These are phyloP conservation scores for Wickerhamiella sergipiensis DNA, from an alignment of 805 yeast species.

Conservation along the genomic window DNA sequence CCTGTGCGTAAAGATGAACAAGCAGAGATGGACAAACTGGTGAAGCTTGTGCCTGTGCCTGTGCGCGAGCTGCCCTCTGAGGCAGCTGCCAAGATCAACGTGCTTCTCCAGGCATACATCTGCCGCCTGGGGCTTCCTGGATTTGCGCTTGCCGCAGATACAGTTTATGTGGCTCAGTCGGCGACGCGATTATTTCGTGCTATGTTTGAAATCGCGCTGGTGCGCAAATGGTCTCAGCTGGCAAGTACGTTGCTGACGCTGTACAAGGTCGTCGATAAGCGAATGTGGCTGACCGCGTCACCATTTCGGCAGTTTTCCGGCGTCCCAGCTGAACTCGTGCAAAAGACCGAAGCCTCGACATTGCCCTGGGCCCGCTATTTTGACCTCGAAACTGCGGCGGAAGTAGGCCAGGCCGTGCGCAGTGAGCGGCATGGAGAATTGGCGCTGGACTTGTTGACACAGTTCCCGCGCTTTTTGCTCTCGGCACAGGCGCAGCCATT, in stretches of 20 bases:
- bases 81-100: slow-evolving; percentile 63
- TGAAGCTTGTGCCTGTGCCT: slow-evolving; percentile 76
- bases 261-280: slow-evolving; percentile 64
- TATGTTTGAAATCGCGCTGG: slow-evolving; percentile 59
- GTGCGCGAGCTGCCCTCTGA: slow-evolving; percentile 58
- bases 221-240: slow-evolving; percentile 57
- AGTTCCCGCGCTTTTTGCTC: slow-evolving; percentile 59
- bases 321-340: slow-evolving; percentile 60
- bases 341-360: slow-evolving; percentile 63
- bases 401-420: slow-evolving; percentile 68
- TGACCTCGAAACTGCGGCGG: slow-evolving; percentile 49
- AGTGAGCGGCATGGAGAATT: slow-evolving; percentile 48
- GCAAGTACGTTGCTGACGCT: slow-evolving; percentile 45
- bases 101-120: slow-evolving; percentile 76
- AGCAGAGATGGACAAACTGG: slow-evolving; percentile 50
- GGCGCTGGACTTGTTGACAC: slow-evolving; percentile 40
- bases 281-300: slow-evolving; percentile 75
- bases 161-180: slow-evolving; percentile 84
- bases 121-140: slow-evolving; percentile 68
- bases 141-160: slow-evolving; percentile 82
- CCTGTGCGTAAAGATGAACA: slow-evolving; percentile 82
- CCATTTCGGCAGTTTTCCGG: slow-evolving; percentile 72
- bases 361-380: slow-evolving; percentile 76
- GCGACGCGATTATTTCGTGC: slow-evolving; percentile 85
- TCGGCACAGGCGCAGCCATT: slow-evolving; percentile 62